Conservation (phyloP, 305 asterid genomes). For the Striga hermonthica region DNA sequence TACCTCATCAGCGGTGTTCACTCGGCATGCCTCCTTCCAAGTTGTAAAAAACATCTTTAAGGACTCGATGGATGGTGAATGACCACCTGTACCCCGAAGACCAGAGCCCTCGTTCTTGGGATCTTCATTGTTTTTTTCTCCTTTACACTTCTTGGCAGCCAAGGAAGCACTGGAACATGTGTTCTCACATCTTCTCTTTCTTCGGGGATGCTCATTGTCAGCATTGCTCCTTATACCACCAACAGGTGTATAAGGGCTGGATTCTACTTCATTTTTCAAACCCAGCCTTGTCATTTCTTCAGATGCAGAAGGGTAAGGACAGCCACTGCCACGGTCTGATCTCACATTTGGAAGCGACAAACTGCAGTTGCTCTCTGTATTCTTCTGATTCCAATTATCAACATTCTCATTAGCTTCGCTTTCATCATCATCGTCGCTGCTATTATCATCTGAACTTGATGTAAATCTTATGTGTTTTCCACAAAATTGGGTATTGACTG, state of each 20-base stretch:
- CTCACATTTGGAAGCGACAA: constrained; percentile 38
- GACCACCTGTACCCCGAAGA: constrained; percentile 31
- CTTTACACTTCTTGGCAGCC: constrained; percentile 48
- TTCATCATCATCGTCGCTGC: constrained; percentile 37
- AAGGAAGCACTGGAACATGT: constrained; percentile 33
- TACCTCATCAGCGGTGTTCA: constrained; percentile 61
- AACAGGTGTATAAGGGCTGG: constrained; percentile 27
- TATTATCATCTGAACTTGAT: constrained; percentile 56
- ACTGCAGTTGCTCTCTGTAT: constrained; percentile 33
- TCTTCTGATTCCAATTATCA: constrained; percentile 37
- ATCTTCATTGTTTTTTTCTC: constrained; percentile 29
- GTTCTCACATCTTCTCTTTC: constrained; percentile 58
- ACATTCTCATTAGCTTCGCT: constrained; percentile 43
- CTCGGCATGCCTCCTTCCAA: constrained; percentile 80
- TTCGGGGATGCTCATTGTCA: constrained; percentile 37
- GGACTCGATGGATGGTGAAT: constrained; percentile 47
- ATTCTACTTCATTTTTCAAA: constrained; percentile 46
- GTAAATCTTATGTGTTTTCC: constrained; percentile 65
- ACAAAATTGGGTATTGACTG: constrained; percentile 42
- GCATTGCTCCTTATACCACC: constrained; percentile 35
- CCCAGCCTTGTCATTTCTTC: constrained; percentile 84
- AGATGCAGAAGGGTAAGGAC: constrained; percentile 94
- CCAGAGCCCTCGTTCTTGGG: constrained; percentile 29
- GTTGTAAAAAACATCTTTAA: constrained; percentile 59
- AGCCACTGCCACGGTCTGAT: constrained; percentile 61